These are phyloP conservation scores for Apophysomyces elegans DNA, from an alignment of 371 early-diverging fungal genomes.

Conservation along the genomic window DNA sequence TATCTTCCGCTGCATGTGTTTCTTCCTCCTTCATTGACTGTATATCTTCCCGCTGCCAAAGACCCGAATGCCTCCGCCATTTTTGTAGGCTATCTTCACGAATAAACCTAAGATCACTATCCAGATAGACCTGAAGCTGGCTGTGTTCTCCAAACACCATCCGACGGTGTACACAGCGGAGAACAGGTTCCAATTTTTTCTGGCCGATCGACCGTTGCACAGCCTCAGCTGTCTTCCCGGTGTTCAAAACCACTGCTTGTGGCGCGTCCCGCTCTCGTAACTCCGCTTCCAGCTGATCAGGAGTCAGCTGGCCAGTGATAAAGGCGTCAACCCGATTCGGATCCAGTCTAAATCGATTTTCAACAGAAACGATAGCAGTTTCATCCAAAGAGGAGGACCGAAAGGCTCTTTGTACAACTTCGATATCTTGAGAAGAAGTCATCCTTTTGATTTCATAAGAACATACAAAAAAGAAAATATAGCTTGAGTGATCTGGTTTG, in stretches of 20 bases:
- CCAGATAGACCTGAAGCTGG: slow-evolving; percentile 91
- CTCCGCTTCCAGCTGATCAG: slow-evolving; percentile 33
- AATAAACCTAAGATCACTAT: slow-evolving; percentile 93
- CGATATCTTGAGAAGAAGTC: slow-evolving; percentile 2
- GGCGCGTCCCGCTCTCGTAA: slow-evolving; percentile 74
- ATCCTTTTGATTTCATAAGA: neutral
- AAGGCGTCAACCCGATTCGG: slow-evolving; percentile 85
- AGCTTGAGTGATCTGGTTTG: neutral
- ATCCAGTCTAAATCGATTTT: slow-evolving; percentile 90
- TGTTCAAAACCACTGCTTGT: slow-evolving; percentile 72
- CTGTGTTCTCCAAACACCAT: slow-evolving; percentile 97
- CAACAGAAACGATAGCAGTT: slow-evolving; percentile 62
- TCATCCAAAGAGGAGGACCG: too few relatives aligned
- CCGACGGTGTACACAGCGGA: slow-evolving; percentile 93
- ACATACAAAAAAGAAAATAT: neutral
- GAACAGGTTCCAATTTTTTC: slow-evolving; percentile 51
- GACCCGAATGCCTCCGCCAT: neutral
- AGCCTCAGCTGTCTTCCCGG: slow-evolving; percentile 61
- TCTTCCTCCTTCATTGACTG: too few relatives aligned
- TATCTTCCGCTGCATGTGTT: too few relatives aligned
- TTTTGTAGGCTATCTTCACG: slow-evolving; percentile 70
- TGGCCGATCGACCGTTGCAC: slow-evolving; percentile 66
- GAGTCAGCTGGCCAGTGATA: slow-evolving; percentile 50
- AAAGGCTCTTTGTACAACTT: too few relatives aligned
- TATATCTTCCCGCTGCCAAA: too few relatives aligned